Evolutionary conservation across 2,329 filamentous ascomycete species (phyloP).

Genomic region (Fusarium equiseti): DNA sequence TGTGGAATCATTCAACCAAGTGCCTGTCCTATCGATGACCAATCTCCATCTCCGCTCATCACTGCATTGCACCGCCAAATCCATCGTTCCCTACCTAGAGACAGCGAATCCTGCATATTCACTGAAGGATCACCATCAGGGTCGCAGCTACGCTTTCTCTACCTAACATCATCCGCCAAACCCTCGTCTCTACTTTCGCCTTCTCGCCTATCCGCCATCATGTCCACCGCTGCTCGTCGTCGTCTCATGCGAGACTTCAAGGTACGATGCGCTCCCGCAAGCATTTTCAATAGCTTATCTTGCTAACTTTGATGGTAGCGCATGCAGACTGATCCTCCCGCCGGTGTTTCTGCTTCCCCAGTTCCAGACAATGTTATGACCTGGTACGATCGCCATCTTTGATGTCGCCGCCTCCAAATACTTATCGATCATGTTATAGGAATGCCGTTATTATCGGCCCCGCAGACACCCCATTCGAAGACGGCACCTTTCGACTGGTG

Average conservation of each 20-base stretch:
- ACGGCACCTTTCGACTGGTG: constrained; percentile 95
- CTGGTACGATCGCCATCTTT: constrained; percentile 70
- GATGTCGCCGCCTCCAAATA: constrained; percentile 9
- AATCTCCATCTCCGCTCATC: constrained; percentile 44
- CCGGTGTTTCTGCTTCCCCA: constrained; percentile 94
- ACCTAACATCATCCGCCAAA: not conserved
- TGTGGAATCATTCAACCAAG: constrained; percentile 32
- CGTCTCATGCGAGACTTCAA: constrained; percentile 99
- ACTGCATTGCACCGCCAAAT: constrained; percentile 26
- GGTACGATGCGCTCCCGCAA: constrained; percentile 64
- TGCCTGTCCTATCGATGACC: constrained; percentile 39
- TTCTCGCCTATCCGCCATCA: constrained; percentile 46
- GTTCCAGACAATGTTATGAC: constrained; percentile 98
- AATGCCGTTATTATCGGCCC: constrained; percentile 98
- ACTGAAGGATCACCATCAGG: not conserved
- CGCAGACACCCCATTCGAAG: constrained; percentile 96
- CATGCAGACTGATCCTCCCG: constrained; percentile 99
- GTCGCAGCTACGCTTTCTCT: not conserved
- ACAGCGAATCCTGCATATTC: constrained; percentile 26
- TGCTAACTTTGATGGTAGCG: constrained; percentile 67
- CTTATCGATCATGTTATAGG: constrained; percentile 64
- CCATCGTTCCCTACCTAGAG: constrained; percentile 11
- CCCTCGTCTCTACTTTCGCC: constrained; percentile 8
- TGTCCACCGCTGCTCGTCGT: constrained; percentile 94
- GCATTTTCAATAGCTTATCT: not conserved